Evolutionary conservation across 2,329 filamentous ascomycete genomes (phyloP), one percentile per base, ranked within the genome.

Genomic region (Byssothecium circinans): DNA sequence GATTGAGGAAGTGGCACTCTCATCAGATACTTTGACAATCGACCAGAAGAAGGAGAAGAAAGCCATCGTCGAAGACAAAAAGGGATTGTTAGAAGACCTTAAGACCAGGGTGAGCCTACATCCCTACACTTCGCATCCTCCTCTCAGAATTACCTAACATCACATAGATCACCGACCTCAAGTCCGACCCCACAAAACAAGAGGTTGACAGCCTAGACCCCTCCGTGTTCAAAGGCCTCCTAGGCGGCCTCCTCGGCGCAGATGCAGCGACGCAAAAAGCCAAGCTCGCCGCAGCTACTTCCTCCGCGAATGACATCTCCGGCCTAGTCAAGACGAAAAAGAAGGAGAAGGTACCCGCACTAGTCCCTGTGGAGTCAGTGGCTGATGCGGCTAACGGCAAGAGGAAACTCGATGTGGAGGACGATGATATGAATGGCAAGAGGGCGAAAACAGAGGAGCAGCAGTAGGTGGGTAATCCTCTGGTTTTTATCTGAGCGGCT

Each of bases 31-130:
- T 0, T 50, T 74, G 1, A 81, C 81, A 22, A 76, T 81, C 51
- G 81, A 83, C 44, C 81, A 81, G 45, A 82, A 83, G 23, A 84
- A 87, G 61, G 85, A 88, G 54, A 85, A 87, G 41, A 52, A 53
- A 19, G 40, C 50, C 64, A 82, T 52, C 58, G 87, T 94, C 51
- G 72, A 77, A 43, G 87, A 94, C 52, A 86, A 89, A 56, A 88
- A 88, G 72, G 86, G 91, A 51, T 83, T 94, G 56, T 80, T 92
- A 39, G 79, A 80, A 43, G 89, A 94, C 57, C 89, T 94, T 82
- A 60, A 61, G 20, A 61, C 54, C 15, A 78, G 88, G 56, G 83
- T 88, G 74, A 71, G 81, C 5, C 37, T 34, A 11, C n/a, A n/a
- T n/a, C 15, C 7, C 11, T 18, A n/a, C 19, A 17, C 2, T 29